Evolutionary conservation across 2,329 filamentous ascomycete species (phyloP).

Genomic region (Colletotrichum phormii): DNA sequence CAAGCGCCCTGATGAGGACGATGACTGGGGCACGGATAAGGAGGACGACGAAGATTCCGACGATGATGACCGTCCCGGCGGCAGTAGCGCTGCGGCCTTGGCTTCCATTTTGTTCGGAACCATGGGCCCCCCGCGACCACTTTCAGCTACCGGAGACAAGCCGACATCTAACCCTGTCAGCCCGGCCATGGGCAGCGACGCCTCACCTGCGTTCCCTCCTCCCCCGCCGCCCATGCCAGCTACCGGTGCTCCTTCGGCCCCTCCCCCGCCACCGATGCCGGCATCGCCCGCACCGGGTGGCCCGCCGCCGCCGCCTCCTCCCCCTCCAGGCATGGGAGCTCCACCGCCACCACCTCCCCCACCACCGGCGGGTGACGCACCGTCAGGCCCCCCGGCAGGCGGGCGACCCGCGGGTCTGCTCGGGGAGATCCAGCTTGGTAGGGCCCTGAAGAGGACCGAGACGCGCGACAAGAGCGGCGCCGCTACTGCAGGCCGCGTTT

Average conservation of each 20-base stretch:
- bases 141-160: constrained; percentile 85
- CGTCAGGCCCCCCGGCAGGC: constrained; percentile 57
- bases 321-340: constrained; percentile 51
- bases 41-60: constrained; percentile 72
- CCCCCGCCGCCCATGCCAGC: constrained; percentile 43
- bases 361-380: constrained; percentile 50
- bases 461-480: constrained; percentile 88
- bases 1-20: constrained; percentile 71
- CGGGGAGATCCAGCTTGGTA: constrained; percentile 86
- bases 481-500: constrained; percentile 80
- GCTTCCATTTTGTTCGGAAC: constrained; percentile 96
- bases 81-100: constrained; percentile 88
- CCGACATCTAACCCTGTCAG: constrained; percentile 54
- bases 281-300: constrained; percentile 45
- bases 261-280: constrained; percentile 49
- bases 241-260: constrained; percentile 39
- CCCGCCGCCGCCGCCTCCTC: constrained; percentile 55
- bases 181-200: constrained; percentile 53
- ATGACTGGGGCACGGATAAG: constrained; percentile 84
- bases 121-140: constrained; percentile 91
- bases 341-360: constrained; percentile 57
- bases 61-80: constrained; percentile 81
- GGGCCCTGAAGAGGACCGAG: constrained; percentile 83
- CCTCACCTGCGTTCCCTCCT: constrained; percentile 47
- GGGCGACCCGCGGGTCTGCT: constrained; percentile 74